A percentile compares a stretch with the other conserved stretches of the same genome.
Evolutionary conservation across 2,329 filamentous ascomycete species (phyloP).

Genomic region (Cladosporium oxysporum): DNA sequence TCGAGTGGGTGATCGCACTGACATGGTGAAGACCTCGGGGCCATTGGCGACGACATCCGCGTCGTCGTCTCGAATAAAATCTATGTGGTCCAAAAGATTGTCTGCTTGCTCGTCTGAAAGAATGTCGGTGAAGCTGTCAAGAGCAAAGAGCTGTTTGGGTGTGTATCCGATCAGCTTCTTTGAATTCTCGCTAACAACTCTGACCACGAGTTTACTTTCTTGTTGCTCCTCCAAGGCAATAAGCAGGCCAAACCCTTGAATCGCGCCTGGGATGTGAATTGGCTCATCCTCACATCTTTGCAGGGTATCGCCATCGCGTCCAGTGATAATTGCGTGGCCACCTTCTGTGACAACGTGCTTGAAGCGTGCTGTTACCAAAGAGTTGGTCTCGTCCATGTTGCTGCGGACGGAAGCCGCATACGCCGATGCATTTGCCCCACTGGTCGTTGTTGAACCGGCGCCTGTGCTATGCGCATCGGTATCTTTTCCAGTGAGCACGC

Average conservation of each 20-base stretch:
- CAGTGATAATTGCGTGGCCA: constrained; percentile 81
- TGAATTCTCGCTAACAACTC: constrained; percentile 81
- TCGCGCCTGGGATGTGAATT: constrained; percentile 80
- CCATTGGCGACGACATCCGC: constrained; percentile 73
- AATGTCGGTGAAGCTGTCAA: constrained; percentile 79
- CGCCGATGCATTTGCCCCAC: constrained; percentile 14
- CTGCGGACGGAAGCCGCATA: constrained; percentile 37
- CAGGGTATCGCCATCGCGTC: constrained; percentile 68
- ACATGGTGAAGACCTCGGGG: constrained; percentile 81
- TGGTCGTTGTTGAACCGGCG: constrained; percentile 23
- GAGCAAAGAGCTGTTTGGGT: constrained; percentile 71
- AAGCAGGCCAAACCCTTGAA: constrained; percentile 78
- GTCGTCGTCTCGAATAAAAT: constrained; percentile 83
- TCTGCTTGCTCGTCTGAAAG: constrained; percentile 81
- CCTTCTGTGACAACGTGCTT: constrained; percentile 74
- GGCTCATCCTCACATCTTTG: constrained; percentile 89
- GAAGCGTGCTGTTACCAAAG: constrained; percentile 70
- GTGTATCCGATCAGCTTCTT: constrained; percentile 72
- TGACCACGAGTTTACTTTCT: constrained; percentile 68
- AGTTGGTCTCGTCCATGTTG: constrained; percentile 45
- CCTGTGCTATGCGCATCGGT: constrained; percentile 24
- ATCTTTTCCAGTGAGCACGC: constrained; percentile 23
- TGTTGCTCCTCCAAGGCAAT: constrained; percentile 70
- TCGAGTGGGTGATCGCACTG: constrained; percentile 59
- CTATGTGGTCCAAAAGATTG: constrained; percentile 80